These are phyloP conservation scores for Paramecium primaurelia DNA, from an alignment of 73 alveolate genomes.

Conservation along the genomic window DNA sequence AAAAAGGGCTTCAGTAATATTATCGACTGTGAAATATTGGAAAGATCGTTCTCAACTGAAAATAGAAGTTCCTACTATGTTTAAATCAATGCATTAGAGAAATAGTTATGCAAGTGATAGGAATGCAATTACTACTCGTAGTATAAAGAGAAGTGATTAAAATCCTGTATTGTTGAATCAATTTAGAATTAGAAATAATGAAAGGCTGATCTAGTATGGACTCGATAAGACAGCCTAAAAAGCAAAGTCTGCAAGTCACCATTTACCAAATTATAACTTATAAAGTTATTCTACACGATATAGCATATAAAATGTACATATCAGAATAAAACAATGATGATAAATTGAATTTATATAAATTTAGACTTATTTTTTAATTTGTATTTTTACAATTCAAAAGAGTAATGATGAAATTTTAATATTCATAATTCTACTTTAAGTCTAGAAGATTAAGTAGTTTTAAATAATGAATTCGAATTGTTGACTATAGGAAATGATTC, in stretches of 20 bases:
- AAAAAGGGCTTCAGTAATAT: neutral
- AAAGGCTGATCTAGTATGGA: neutral
- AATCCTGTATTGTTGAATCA: neutral
- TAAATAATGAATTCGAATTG: neutral
- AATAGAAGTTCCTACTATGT: neutral
- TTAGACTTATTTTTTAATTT: neutral
- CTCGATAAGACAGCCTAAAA: neutral
- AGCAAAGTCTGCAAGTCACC: neutral
- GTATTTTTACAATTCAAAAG: neutral
- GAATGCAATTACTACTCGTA: neutral
- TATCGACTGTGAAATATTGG: neutral
- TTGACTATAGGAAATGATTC: neutral
- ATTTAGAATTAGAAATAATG: neutral
- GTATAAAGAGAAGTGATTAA: neutral
- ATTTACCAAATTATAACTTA: neutral
- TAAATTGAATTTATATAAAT: neutral
- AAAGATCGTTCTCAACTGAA: neutral
- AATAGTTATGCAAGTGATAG: neutral
- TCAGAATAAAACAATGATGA: neutral
- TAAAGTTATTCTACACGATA: neutral
- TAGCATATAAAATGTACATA: neutral
- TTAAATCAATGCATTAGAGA: neutral
- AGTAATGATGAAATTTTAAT: neutral
- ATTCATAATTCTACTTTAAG: neutral
- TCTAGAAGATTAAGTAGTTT: neutral